phyloP scores from a whole-genome alignment of 257 asterid genomes.

The Ballota nigra region DNA sequence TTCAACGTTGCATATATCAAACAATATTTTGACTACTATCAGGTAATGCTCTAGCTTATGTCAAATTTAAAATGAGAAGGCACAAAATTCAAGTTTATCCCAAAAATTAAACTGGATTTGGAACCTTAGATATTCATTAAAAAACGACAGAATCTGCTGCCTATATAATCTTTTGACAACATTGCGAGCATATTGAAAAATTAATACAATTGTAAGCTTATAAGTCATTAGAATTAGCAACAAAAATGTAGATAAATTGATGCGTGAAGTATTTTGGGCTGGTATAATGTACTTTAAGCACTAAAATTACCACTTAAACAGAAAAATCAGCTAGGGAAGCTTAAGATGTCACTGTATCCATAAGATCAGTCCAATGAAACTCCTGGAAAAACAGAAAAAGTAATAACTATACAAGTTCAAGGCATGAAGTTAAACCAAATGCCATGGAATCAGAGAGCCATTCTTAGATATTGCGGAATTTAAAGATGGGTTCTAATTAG shows the following conservation, averaged over 20 bases:
- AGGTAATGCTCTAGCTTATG: not conserved
- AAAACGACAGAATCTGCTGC: constrained; percentile 61
- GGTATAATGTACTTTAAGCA: constrained; percentile 4
- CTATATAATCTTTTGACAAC: constrained; percentile 65
- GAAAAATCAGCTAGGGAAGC: constrained; percentile 65
- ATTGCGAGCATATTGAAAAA: constrained; percentile 67
- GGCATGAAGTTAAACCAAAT: too few species aligned
- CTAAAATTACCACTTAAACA: constrained; percentile 54
- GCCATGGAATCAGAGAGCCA: too few species aligned
- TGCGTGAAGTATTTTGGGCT: constrained; percentile 18
- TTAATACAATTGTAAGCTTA: constrained; percentile 21
- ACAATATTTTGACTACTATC: constrained; percentile 15
- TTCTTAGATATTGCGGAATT: too few species aligned
- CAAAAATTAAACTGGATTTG: constrained; percentile 2
- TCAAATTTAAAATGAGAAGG: not conserved
- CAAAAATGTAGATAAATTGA: constrained; percentile 15
- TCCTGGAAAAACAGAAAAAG: constrained; percentile 43
- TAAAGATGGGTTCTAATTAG: too few species aligned
- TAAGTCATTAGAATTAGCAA: not conserved
- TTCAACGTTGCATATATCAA: not conserved
- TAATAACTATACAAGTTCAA: not conserved
- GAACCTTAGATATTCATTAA: constrained; percentile 71
- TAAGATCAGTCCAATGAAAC: constrained; percentile 74
- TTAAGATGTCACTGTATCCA: constrained; percentile 91
- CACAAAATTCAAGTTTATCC: not conserved